Evolutionary conservation across 1,139 yeast species (phyloP).

Genomic region (Saccharomyces hybrid): DNA sequence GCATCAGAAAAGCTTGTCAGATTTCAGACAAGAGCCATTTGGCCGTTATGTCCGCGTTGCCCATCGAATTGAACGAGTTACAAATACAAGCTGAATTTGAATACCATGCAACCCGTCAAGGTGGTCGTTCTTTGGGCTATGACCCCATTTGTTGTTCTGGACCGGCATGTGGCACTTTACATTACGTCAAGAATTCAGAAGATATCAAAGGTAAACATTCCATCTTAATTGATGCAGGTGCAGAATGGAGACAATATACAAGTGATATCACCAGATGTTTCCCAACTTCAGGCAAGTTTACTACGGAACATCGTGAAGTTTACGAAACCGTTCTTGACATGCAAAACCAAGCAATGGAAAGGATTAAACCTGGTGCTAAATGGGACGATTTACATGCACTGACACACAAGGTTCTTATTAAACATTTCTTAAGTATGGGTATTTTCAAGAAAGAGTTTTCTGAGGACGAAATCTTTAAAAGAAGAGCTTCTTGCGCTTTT

Average conservation of each 20-base stretch:
- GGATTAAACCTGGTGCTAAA: slow-evolving; percentile 67
- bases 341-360: slow-evolving; percentile 64
- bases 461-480: slow-evolving; percentile 56
- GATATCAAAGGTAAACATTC: slow-evolving; percentile 50
- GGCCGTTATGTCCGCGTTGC: slow-evolving; percentile 88
- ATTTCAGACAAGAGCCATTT: slow-evolving; percentile 83
- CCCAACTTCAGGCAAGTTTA: slow-evolving; percentile 87
- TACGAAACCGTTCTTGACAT: slow-evolving; percentile 76
- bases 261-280: slow-evolving; percentile 92
- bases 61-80: slow-evolving; percentile 79
- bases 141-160: slow-evolving; percentile 97
- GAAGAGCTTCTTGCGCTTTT: slow-evolving; percentile 68
- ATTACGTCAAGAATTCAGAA: slow-evolving; percentile 80
- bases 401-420: slow-evolving; percentile 71
- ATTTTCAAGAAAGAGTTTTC: slow-evolving; percentile 58
- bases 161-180: slow-evolving; percentile 82
- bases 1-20: slow-evolving; percentile 71
- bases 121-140: slow-evolving; percentile 79
- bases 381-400: slow-evolving; percentile 84
- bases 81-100: slow-evolving; percentile 93
- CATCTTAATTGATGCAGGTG: slow-evolving; percentile 89
- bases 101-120: slow-evolving; percentile 90
- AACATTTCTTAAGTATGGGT: slow-evolving; percentile 64
- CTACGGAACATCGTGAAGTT: slow-evolving; percentile 74
- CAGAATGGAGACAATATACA: slow-evolving; percentile 91